Evolutionary conservation across 805 yeast species (phyloP).

Genomic region (Candida yuanshanica): DNA sequence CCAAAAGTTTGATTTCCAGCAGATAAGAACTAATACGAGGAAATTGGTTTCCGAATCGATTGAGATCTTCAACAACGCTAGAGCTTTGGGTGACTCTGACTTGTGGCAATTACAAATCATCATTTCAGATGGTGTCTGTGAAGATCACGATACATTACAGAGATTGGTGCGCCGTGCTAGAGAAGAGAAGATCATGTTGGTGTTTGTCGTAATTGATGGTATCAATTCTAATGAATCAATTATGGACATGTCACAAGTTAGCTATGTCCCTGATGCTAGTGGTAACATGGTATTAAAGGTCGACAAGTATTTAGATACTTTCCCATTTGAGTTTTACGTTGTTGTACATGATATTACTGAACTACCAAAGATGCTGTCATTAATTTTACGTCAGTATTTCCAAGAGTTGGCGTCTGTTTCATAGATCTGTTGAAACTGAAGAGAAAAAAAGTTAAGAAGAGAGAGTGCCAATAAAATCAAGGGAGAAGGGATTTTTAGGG

Average conservation of each 20-base stretch:
- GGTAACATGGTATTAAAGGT: conserved; percentile 75
- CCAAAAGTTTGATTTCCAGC: conserved; percentile 87
- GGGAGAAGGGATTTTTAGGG: background rate
- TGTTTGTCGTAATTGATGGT: conserved; percentile 91
- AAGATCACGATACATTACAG: conserved; percentile 80
- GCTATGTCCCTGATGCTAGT: conserved; percentile 59
- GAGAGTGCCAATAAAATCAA: conserved; percentile 5
- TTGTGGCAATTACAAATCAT: conserved; percentile 93
- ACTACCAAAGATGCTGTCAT: conserved; percentile 85
- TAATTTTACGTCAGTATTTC: conserved; percentile 89
- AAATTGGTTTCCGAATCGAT: conserved; percentile 69
- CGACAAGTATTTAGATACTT: conserved; percentile 79
- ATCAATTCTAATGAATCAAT: conserved; percentile 79
- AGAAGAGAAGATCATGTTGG: conserved; percentile 89
- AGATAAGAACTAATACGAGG: conserved; percentile 78
- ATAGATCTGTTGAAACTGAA: background rate
- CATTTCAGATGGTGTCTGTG: conserved; percentile 95
- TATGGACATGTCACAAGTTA: conserved; percentile 91
- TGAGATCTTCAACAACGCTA: conserved; percentile 57
- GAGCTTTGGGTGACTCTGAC: conserved; percentile 45
- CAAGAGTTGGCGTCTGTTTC: conserved; percentile 50
- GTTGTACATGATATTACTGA: conserved; percentile 86
- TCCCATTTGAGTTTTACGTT: conserved; percentile 96
- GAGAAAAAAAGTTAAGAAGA: background rate
- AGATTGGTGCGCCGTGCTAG: conserved; percentile 86